These are phyloP conservation scores for Tillandsia leiboldiana DNA, from an alignment of 176 grass and related monocot species.

Conservation along the genomic window DNA sequence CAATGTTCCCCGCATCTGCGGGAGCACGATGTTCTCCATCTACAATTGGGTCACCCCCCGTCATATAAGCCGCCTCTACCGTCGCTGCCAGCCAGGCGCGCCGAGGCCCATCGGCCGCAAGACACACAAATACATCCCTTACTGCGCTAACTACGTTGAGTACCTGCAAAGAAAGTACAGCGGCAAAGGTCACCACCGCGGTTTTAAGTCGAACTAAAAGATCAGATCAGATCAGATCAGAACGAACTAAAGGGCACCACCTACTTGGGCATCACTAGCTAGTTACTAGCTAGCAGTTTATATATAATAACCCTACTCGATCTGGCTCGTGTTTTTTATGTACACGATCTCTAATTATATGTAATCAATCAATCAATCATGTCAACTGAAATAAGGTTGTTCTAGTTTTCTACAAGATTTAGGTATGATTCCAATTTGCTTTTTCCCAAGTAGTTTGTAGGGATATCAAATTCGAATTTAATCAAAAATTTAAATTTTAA, in stretches of 20 bases:
- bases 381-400: not conserved
- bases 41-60: not conserved
- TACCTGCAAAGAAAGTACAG: not conserved
- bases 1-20: not conserved
- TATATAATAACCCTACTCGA: too few relatives aligned
- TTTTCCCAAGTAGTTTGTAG: too few relatives aligned
- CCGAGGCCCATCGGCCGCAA: not conserved
- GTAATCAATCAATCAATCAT: not conserved
- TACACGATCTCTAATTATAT: not conserved
- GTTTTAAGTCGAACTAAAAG: too few relatives aligned
- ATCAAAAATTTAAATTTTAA: too few relatives aligned
- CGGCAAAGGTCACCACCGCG: too few relatives aligned
- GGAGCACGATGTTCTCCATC: not conserved
- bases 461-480: too few relatives aligned
- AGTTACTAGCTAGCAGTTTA: too few relatives aligned
- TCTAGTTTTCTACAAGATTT: not conserved
- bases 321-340: too few relatives aligned
- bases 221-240: too few relatives aligned
- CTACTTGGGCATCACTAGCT: not conserved
- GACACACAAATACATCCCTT: not conserved
- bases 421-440: not conserved
- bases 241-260: too few relatives aligned
- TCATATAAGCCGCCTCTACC: not conserved
- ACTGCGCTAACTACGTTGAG: not conserved
- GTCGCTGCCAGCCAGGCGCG: not conserved